Percentiles rank a stretch among this genome's conserved stretches.
phyloP scores from a whole-genome alignment of 192 early-diverging fungal genomes.

The Radiomyces spectabilis region DNA sequence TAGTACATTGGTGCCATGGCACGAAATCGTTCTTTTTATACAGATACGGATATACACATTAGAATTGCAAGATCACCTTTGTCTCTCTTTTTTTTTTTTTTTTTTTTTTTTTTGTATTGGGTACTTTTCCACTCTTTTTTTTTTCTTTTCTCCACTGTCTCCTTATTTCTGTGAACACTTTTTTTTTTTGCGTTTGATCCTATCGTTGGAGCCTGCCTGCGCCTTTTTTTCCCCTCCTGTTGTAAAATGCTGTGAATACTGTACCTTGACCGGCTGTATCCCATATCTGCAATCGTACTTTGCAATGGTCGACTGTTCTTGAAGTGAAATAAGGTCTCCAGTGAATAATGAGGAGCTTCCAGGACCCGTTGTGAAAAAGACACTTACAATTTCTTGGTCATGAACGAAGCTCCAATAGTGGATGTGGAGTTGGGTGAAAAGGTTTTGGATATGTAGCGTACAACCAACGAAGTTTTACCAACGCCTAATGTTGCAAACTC shows the following conservation, averaged over 20 bases:
- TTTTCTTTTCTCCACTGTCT: background rate
- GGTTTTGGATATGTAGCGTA: constrained; percentile 66
- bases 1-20: constrained; percentile 76
- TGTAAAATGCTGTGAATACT: too few relatives aligned
- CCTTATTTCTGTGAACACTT: background rate
- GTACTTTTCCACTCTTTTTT: background rate
- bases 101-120: background rate
- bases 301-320: constrained; percentile 62
- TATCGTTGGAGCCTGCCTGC: too few relatives aligned
- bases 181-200: background rate
- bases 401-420: constrained; percentile 72
- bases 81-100: background rate
- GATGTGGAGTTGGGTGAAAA: constrained; percentile 69
- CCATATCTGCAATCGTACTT: constrained; percentile 76
- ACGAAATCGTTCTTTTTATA: constrained; percentile 58
- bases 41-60: background rate
- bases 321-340: constrained; percentile 9
- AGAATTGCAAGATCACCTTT: background rate
- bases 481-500: constrained; percentile 39
- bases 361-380: background rate
- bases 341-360: background rate
- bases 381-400: constrained; percentile 64
- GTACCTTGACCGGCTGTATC: constrained; percentile 85
- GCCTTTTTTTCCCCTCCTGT: too few relatives aligned
- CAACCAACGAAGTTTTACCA: constrained; percentile 74